These are phyloP conservation scores for Trichosporon inkin DNA, from an alignment of 1,284 basidiomycete species.

Conservation along the genomic window DNA sequence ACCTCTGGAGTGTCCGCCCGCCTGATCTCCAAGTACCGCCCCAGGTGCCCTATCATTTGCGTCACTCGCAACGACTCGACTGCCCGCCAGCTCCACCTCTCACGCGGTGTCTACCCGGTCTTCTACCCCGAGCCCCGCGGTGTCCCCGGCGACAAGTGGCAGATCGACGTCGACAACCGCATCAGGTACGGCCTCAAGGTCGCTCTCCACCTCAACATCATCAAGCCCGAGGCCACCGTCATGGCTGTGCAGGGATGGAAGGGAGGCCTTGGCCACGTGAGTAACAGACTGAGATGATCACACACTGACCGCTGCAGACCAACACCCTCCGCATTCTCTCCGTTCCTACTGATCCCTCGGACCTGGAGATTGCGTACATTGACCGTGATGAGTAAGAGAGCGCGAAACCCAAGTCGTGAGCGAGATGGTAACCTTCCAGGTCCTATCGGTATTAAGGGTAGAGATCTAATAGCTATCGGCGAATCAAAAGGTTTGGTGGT, in stretches of 20 bases:
- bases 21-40: conserved; percentile 94
- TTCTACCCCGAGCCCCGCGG: conserved; percentile 88
- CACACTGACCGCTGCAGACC: conserved; percentile 33
- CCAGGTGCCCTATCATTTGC: conserved; percentile 88
- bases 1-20: conserved; percentile 91
- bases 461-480: conserved; percentile 3
- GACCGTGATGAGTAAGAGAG: conserved; percentile 22
- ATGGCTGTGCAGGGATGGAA: conserved; percentile 99
- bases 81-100: conserved; percentile 91
- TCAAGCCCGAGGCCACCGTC: conserved; percentile 84
- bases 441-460: neutral
- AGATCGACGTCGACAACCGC: conserved; percentile 74
- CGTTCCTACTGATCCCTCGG: conserved; percentile 79
- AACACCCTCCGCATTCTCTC: conserved; percentile 52
- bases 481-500: neutral
- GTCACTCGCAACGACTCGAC: conserved; percentile 96
- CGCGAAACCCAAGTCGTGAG: neutral
- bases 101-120: conserved; percentile 96
- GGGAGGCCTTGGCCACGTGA: conserved; percentile 81
- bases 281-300: conserved; percentile 38
- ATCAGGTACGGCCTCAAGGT: conserved; percentile 79
- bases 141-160: conserved; percentile 85
- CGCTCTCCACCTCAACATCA: conserved; percentile 81
- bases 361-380: conserved; percentile 60
- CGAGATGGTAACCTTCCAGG: neutral